Conservation (phyloP, 768 basidiomycete species). For the Russula compacta region DNA sequence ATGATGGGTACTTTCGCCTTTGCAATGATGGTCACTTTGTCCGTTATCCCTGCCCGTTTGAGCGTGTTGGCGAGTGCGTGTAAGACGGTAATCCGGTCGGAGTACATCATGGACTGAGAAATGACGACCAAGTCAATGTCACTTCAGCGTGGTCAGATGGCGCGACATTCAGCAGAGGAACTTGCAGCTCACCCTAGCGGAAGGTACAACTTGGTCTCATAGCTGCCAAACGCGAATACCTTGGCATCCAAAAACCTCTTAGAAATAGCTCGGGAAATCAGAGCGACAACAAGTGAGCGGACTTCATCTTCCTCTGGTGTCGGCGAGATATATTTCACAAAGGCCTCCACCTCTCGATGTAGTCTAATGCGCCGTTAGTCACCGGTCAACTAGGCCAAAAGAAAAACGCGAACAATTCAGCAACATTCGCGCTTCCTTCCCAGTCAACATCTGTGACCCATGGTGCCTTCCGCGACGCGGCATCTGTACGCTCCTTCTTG, state of each 20-base stretch:
- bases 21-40: conserved; percentile 77
- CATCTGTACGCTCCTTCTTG: conserved; percentile 44
- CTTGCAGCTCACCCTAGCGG: conserved; percentile 66
- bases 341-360: conserved; percentile 79
- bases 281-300: conserved; percentile 59
- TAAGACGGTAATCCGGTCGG: conserved; percentile 59
- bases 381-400: conserved; percentile 1
- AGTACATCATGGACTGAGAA: conserved; percentile 65
- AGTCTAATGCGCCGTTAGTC: conserved; percentile 41
- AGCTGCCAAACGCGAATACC: conserved; percentile 86
- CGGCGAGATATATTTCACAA: conserved; percentile 81
- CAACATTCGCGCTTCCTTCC: conserved; percentile 65
- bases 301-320: conserved; percentile 79
- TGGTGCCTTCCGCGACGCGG: conserved; percentile 42
- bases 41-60: conserved; percentile 64
- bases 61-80: conserved; percentile 71
- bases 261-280: conserved; percentile 58
- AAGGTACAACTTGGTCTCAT: conserved; percentile 87
- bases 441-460: conserved; percentile 70
- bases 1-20: conserved; percentile 95
- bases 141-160: conserved; percentile 32
- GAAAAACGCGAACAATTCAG: conserved; percentile 60
- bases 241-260: conserved; percentile 68
- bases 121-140: conserved; percentile 93
- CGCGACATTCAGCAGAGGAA: background rate